Evolutionary conservation across 2,329 filamentous ascomycete genomes (phyloP), one percentile per base, ranked within the genome.

Genomic region (Fusarium sp.): DNA sequence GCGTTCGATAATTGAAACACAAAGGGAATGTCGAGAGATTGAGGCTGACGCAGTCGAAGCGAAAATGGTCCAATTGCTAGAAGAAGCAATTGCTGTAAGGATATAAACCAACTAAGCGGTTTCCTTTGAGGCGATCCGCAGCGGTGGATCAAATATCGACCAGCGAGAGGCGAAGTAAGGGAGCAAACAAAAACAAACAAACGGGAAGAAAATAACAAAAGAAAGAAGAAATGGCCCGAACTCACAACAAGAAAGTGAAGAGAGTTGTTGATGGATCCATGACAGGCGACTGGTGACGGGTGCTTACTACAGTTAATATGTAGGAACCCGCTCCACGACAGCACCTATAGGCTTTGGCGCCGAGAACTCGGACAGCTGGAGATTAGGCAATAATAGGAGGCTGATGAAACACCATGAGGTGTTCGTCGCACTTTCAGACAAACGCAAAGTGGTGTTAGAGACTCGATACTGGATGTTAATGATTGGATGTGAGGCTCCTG

Each of bases 191-290:
- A 49, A 53, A 49, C 49, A 58, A 54, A 61, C 49, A 61, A 64
- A 49, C 36, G 35, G 41, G n/a, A 54, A 20, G 41, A 46, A 27
- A 39, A 48, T 37, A 27, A 52, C 39, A 69, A 67, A 70, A 62
- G 71, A 62, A 69, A 55, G 63, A 66, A 69, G 51, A 59, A 65
- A 70, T 59, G 58, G 73, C 58, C 72, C 72, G 58, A 74, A 88
- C 87, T 87, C 81, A 90, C 88, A 90, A 78, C 79, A 88, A 84
- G 76, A 91, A 91, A 63, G 89, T 90, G 75, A 90, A 85, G 70
- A 91, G 86, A 60, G 89, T 89, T 21, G 88, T 90, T 40, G 83
- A 83, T 52, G 86, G 86, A 77, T 88, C 85, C 86, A 88, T 87
- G 75, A 45, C 47, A 65, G 66, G 59, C 52, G 52, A 53, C 41